Percentiles rank a stretch among this genome's conserved stretches.
Conservation (phyloP, 164 flowering plant genomes). For the Protea cynaroides region DNA sequence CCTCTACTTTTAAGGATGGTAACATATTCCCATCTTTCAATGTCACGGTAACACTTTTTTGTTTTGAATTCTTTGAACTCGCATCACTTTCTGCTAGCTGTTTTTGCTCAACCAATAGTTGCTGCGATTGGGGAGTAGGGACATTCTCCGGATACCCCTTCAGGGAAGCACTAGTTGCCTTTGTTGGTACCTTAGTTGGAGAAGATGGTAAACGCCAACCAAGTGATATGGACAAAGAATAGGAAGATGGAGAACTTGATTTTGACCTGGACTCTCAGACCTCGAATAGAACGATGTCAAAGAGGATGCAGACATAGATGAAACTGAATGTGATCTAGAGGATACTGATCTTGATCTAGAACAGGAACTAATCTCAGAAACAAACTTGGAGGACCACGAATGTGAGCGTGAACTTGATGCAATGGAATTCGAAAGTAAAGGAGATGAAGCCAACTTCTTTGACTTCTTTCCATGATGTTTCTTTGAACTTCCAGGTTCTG, state of each 20-base stretch:
- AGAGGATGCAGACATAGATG: conserved; percentile 23
- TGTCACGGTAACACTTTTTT: not conserved
- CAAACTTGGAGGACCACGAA: conserved; percentile 13
- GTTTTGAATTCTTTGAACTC: conserved; percentile 9
- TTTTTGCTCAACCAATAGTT: conserved; percentile 14
- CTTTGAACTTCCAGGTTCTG: conserved; percentile 15
- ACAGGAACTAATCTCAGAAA: conserved; percentile 7
- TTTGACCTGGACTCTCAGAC: conserved; percentile 23
- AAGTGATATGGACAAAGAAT: conserved; percentile 25
- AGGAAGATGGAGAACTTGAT: conserved; percentile 18
- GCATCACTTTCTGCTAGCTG: conserved; percentile 3
- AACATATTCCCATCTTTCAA: conserved; percentile 9
- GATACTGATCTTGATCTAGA: conserved; percentile 17
- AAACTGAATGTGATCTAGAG: conserved; percentile 24
- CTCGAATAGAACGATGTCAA: conserved; percentile 14
- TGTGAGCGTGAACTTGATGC: conserved; percentile 25
- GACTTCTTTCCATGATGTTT: conserved; percentile 19
- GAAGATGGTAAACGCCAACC: conserved; percentile 20
- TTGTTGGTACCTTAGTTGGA: conserved; percentile 19
- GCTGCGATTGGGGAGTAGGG: conserved; percentile 13
- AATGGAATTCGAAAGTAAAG: conserved; percentile 17
- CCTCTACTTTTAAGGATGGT: conserved; percentile 9
- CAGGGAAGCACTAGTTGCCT: conserved; percentile 4
- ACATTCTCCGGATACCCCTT: conserved; percentile 15
- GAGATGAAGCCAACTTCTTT: conserved; percentile 18